phyloP scores from a whole-genome alignment of 352 stramenopile species.

The Phytopythium oedochilum region DNA sequence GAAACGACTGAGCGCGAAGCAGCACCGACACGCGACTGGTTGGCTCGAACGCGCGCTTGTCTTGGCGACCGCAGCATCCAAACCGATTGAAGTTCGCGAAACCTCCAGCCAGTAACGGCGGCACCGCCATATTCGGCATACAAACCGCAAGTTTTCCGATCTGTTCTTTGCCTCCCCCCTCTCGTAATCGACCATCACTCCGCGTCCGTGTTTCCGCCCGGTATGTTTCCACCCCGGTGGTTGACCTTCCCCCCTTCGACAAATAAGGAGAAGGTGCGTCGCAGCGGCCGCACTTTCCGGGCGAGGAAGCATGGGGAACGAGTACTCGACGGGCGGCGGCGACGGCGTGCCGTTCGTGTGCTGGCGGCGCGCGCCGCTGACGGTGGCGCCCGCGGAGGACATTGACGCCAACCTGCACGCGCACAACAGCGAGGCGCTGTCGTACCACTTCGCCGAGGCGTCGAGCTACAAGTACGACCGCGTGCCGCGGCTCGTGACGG shows the following conservation, averaged over 20 bases:
- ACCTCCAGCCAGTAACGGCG: too few species aligned
- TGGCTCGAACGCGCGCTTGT: too few species aligned
- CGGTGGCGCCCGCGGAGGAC: constrained; percentile 10
- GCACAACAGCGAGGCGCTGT: constrained; percentile 18
- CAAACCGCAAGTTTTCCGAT: neutral
- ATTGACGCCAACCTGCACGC: constrained; percentile 24
- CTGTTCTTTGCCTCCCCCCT: neutral
- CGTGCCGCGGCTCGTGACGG: constrained; percentile 40
- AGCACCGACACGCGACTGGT: too few species aligned
- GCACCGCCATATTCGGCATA: neutral
- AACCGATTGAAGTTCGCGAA: too few species aligned
- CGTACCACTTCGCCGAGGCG: constrained; percentile 78
- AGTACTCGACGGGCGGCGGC: constrained; percentile 36
- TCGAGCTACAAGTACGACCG: constrained; percentile 81
- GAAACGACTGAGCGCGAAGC: too few species aligned
- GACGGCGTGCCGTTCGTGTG: constrained; percentile 70
- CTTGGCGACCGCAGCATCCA: too few species aligned
- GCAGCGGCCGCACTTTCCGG: too few species aligned
- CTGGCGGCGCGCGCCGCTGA: constrained; percentile 33
- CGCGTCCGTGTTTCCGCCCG: neutral
- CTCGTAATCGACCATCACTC: neutral
- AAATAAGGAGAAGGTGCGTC: neutral
- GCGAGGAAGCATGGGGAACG: constrained; percentile 49
- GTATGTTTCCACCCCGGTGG: neutral
- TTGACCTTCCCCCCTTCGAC: neutral